Evolutionary conservation across 257 asterid species (phyloP).

Genomic region (Solanum rostratum): DNA sequence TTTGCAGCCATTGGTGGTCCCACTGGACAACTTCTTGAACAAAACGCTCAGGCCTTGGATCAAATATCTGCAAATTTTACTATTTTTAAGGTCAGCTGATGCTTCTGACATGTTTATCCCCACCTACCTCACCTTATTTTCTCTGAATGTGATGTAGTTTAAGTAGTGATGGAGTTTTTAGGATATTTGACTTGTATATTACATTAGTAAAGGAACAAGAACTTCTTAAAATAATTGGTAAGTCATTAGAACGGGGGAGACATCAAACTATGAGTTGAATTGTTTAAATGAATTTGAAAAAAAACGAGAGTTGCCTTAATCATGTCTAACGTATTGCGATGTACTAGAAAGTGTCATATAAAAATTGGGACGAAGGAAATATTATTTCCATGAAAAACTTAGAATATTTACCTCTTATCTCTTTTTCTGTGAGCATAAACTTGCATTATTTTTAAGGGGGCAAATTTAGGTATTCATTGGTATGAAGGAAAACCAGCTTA

Average conservation of each 20-base stretch:
- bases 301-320: background rate
- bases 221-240: background rate
- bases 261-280: background rate
- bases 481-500: background rate
- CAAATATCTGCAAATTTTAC: constrained; percentile 78
- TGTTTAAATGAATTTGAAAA: background rate
- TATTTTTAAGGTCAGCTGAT: constrained; percentile 47
- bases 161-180: background rate
- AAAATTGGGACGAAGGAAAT: background rate
- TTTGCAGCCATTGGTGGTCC: constrained; percentile 78
- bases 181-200: background rate
- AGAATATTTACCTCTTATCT: background rate
- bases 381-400: background rate
- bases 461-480: background rate
- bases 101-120: background rate
- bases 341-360: background rate
- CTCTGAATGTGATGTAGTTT: background rate
- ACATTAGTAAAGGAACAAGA: background rate
- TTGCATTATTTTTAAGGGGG: background rate
- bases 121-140: background rate
- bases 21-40: constrained; percentile 79
- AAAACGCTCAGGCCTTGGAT: constrained; percentile 72
- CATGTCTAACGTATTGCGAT: background rate
- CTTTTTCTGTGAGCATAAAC: background rate
- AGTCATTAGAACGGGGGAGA: background rate